phyloP scores from a whole-genome alignment of 2,329 filamentous ascomycete species.

The Ophiostoma sp. region DNA sequence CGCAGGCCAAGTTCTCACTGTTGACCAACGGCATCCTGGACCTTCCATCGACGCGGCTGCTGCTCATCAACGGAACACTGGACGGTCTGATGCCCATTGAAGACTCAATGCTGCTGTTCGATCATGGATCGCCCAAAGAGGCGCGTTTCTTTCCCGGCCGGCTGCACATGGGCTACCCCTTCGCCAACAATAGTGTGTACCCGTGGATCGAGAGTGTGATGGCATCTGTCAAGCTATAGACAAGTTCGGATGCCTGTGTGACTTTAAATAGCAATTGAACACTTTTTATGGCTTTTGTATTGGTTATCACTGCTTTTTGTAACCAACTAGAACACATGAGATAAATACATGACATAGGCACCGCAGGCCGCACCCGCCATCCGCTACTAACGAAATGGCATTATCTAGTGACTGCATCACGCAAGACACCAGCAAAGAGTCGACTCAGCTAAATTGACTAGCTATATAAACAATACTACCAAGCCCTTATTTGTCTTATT shows the following conservation, averaged over 20 bases:
- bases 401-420: not conserved
- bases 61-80: conserved; percentile 57
- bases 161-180: conserved; percentile 63
- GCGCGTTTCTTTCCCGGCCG: conserved; percentile 56
- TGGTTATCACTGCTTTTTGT: too few relatives aligned
- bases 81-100: conserved; percentile 65
- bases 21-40: conserved; percentile 54
- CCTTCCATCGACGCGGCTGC: conserved; percentile 49
- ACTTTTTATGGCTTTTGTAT: too few relatives aligned
- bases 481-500: too few relatives aligned
- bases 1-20: conserved; percentile 57
- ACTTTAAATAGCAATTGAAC: too few relatives aligned
- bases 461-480: too few relatives aligned
- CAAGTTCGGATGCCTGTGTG: not conserved
- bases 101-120: conserved; percentile 59
- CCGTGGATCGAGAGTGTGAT: conserved; percentile 58
- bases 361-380: not conserved
- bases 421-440: not conserved
- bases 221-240: conserved; percentile 28
- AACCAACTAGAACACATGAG: not conserved
- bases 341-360: not conserved
- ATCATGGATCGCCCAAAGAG: conserved; percentile 61
- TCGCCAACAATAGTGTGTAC: conserved; percentile 52
- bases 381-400: not conserved
- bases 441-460: too few relatives aligned